Evolutionary conservation across 176 grass and related monocot species (phyloP).

Genomic region (Bothriochloa decipiens): DNA sequence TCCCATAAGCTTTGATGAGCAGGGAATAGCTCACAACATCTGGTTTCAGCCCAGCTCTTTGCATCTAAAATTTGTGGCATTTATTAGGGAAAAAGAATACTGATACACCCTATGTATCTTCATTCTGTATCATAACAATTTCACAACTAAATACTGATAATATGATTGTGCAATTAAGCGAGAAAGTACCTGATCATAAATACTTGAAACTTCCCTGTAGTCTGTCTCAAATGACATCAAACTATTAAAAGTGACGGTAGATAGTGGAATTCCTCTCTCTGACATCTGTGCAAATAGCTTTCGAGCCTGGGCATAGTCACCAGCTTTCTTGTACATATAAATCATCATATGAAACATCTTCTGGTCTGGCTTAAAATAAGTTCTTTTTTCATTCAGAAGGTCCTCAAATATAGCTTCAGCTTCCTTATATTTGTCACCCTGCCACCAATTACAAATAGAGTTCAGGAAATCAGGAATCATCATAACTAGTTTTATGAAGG

Average conservation of each 20-base stretch:
- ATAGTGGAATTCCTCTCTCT: conserved; percentile 72
- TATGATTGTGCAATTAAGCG: conserved; percentile 29
- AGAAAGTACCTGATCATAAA: conserved; percentile 89
- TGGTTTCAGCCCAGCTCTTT: conserved; percentile 79
- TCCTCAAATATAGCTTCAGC: conserved; percentile 77
- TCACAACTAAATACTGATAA: background rate
- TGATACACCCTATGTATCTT: conserved; percentile 22
- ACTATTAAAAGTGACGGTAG: conserved; percentile 93
- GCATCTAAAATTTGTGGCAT: conserved; percentile 66
- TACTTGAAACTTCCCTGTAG: conserved; percentile 96
- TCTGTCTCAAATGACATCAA: conserved; percentile 95
- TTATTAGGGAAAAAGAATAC: conserved; percentile 16
- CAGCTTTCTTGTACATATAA: conserved; percentile 94
- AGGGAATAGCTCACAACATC: conserved; percentile 97
- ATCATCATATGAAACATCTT: conserved; percentile 99
- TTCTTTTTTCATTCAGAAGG: conserved; percentile 76
- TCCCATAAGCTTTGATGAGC: conserved; percentile 96
- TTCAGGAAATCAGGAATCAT: conserved; percentile 11
- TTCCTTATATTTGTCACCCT: conserved; percentile 76
- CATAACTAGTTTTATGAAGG: conserved; percentile 13
- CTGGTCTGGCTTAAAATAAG: conserved; percentile 88
- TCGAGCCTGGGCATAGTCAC: conserved; percentile 68
- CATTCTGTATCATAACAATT: background rate
- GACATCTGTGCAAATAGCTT: conserved; percentile 82
- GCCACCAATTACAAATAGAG: conserved; percentile 43